Evolutionary conservation across 2,329 filamentous ascomycete species (phyloP).

Genomic region (Trichophyton benhamiae): DNA sequence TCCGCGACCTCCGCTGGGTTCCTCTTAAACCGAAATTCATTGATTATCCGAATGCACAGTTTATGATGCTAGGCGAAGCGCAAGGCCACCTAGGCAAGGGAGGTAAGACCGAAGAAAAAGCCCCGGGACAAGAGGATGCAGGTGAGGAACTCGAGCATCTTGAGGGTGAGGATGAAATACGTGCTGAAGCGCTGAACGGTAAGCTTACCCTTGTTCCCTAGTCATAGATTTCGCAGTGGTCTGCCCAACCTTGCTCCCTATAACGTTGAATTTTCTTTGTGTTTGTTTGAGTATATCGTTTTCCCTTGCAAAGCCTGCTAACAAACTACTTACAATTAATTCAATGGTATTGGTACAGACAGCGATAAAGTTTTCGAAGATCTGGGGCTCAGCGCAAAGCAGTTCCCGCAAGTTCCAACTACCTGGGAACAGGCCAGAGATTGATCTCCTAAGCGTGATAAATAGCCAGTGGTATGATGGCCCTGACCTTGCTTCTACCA

Average conservation of each 20-base stretch:
- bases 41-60: slow-evolving; percentile 61
- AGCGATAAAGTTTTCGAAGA: slow-evolving; percentile 51
- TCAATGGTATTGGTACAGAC: slow-evolving; percentile 25
- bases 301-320: neutral
- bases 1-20: slow-evolving; percentile 60
- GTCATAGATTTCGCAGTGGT: neutral
- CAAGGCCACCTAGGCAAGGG: slow-evolving; percentile 25
- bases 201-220: slow-evolving; percentile 11
- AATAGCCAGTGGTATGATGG: neutral
- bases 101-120: slow-evolving; percentile 22
- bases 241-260: neutral
- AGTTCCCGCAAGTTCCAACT: slow-evolving; percentile 52
- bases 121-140: slow-evolving; percentile 49
- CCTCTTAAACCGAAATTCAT: slow-evolving; percentile 61
- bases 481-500: neutral
- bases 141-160: slow-evolving; percentile 62
- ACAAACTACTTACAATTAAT: neutral
- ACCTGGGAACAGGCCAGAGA: slow-evolving; percentile 39
- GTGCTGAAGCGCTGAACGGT: slow-evolving; percentile 50
- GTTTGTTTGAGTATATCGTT: too few species aligned
- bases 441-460: neutral
- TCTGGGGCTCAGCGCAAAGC: slow-evolving; percentile 45
- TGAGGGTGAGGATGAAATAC: slow-evolving; percentile 59
- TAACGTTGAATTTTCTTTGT: too few species aligned
- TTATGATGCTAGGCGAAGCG: slow-evolving; percentile 60